These are phyloP conservation scores for Mollisiaceae sp. DNA, from an alignment of 2,329 filamentous ascomycete species.

Conservation along the genomic window DNA sequence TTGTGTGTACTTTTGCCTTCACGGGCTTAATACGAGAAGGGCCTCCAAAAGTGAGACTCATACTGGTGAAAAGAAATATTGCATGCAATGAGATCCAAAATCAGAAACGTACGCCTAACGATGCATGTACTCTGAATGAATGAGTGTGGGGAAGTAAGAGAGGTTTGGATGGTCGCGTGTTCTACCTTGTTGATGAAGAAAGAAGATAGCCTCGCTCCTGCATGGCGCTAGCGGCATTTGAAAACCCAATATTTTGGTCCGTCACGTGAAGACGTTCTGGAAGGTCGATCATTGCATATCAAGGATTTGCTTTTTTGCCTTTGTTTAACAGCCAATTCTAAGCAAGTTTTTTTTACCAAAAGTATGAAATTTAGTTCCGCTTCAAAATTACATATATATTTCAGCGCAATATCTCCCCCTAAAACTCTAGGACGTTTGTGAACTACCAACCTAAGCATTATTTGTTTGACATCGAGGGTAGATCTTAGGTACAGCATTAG, in stretches of 20 bases:
- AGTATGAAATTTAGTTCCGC: too few species aligned
- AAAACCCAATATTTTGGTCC: background rate
- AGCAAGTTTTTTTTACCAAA: too few species aligned
- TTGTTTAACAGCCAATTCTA: too few species aligned
- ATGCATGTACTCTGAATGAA: background rate
- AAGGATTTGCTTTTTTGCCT: too few species aligned
- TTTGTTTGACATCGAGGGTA: too few species aligned
- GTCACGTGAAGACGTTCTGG: background rate
- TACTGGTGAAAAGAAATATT: background rate
- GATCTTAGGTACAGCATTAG: too few species aligned
- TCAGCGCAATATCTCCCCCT: too few species aligned
- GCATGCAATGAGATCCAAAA: background rate
- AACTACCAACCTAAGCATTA: too few species aligned
- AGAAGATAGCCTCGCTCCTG: conserved; percentile 2
- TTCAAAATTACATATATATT: too few species aligned
- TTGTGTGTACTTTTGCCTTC: conserved; percentile 9
- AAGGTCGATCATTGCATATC: background rate
- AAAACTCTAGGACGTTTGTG: too few species aligned
- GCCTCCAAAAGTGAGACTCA: conserved; percentile 12
- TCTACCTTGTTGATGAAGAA: background rate
- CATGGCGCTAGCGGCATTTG: background rate
- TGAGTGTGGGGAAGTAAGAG: background rate
- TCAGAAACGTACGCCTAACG: background rate
- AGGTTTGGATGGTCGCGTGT: background rate
- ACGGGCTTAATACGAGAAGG: conserved; percentile 11